phyloP scores from a whole-genome alignment of 495 filamentous ascomycete species.

The Aspergillus leporis region DNA sequence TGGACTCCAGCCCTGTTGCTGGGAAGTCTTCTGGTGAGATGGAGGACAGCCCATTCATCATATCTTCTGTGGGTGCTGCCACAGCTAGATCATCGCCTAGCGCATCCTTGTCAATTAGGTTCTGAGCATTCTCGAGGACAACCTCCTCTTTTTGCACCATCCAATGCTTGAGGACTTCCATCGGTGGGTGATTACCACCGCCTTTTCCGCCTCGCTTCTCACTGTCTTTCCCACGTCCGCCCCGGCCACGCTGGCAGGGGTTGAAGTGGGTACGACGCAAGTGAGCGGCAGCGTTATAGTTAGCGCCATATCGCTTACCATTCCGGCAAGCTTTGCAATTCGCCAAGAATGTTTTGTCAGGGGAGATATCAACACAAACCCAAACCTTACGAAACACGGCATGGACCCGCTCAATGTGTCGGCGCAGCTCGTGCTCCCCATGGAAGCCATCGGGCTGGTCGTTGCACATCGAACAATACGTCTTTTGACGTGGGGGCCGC shows the following conservation, averaged over 20 bases:
- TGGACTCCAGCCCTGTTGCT: conserved; percentile 29
- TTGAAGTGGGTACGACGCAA: conserved; percentile 88
- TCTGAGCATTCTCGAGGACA: conserved; percentile 35
- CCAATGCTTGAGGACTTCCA: conserved; percentile 80
- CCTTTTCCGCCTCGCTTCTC: conserved; percentile 79
- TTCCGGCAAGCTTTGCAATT: conserved; percentile 85
- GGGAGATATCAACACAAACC: conserved; percentile 71
- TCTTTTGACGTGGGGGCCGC: conserved; percentile 74
- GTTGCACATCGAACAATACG: conserved; percentile 71
- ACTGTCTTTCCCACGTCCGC: conserved; percentile 54
- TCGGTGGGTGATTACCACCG: conserved; percentile 78
- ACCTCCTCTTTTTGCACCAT: conserved; percentile 67
- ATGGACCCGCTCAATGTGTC: conserved; percentile 83
- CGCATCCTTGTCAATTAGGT: conserved; percentile 17
- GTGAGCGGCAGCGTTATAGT: conserved; percentile 96
- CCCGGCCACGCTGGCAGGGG: conserved; percentile 56
- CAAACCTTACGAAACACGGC: conserved; percentile 72
- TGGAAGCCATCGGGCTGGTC: conserved; percentile 85
- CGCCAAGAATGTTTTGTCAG: conserved; percentile 62
- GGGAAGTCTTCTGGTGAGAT: conserved; percentile 15
- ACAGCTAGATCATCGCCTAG: conserved; percentile 24
- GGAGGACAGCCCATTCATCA: conserved; percentile 9
- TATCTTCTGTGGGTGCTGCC: conserved; percentile 17
- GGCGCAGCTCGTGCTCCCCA: conserved; percentile 88
- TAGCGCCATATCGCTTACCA: conserved; percentile 80